Evolutionary conservation across 225 moss, liverwort and hornwort genomes (phyloP).

Genomic region (Antitrichia curtipendula): DNA sequence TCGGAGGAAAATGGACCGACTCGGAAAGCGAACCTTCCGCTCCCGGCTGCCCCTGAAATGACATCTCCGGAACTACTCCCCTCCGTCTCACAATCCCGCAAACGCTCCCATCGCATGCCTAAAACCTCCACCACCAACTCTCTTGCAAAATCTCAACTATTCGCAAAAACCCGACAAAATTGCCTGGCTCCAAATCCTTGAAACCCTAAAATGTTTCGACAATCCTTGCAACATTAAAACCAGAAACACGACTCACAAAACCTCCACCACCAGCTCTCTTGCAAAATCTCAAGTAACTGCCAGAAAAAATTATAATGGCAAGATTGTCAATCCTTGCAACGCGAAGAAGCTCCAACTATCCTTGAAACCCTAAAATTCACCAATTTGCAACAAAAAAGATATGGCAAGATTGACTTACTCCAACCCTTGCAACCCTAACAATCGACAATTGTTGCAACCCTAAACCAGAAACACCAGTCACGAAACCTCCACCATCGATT

Average conservation of each 20-base stretch:
- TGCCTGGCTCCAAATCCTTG: neutral
- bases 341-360: no score
- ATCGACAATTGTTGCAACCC: neutral
- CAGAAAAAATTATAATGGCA: neutral
- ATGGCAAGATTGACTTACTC: neutral
- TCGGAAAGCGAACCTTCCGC: slow-evolving; percentile 42
- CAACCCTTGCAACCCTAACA: neutral
- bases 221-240: neutral
- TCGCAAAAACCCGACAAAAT: neutral
- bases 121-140: neutral
- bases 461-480: neutral
- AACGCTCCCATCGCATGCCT: neutral
- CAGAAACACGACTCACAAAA: neutral
- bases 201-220: neutral
- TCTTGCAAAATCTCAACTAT: neutral
- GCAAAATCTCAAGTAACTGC: neutral
- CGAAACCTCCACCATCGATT: neutral
- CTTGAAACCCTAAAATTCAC: neutral
- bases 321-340: neutral
- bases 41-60: slow-evolving; percentile 9
- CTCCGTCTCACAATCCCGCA: neutral
- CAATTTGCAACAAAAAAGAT: neutral
- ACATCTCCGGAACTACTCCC: slow-evolving; percentile 1
- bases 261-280: neutral
- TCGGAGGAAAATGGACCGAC: slow-evolving; percentile 44